Percentiles rank a stretch among this genome's conserved stretches.
Conservation (phyloP, 805 yeast genomes). For the Kurtzmaniella cleridarum region DNA sequence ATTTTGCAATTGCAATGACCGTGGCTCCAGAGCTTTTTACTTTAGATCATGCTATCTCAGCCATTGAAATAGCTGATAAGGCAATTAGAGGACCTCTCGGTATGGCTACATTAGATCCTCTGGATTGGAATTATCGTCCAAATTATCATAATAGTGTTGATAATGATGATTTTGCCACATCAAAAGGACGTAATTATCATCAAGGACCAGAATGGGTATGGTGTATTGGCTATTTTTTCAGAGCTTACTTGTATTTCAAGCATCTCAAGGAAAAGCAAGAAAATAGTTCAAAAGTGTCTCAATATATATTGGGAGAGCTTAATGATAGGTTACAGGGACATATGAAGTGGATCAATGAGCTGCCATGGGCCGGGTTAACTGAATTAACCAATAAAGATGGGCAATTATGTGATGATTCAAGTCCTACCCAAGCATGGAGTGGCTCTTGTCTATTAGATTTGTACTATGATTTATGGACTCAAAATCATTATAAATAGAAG, state of each 20-base stretch:
- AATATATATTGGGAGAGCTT: conserved; percentile 52
- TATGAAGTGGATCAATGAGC: conserved; percentile 62
- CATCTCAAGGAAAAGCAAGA: conserved; percentile 27
- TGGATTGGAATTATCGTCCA: conserved; percentile 88
- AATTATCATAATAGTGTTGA: conserved; percentile 79
- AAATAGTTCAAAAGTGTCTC: conserved; percentile 27
- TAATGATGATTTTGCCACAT: conserved; percentile 79
- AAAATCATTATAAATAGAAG: conserved; percentile 5
- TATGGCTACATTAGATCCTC: conserved; percentile 86
- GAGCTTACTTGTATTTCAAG: conserved; percentile 65
- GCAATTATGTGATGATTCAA: conserved; percentile 72
- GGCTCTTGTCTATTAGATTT: conserved; percentile 79
- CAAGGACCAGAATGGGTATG: conserved; percentile 99
- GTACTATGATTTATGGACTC: conserved; percentile 54
- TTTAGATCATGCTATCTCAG: conserved; percentile 52
- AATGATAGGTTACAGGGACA: conserved; percentile 60
- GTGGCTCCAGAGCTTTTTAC: conserved; percentile 91
- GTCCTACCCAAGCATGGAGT: conserved; percentile 98
- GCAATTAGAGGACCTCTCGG: conserved; percentile 85
- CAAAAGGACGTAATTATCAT: conserved; percentile 95
- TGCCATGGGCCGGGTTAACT: conserved; percentile 90
- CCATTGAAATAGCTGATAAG: conserved; percentile 67
- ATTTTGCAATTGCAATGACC: conserved; percentile 87
- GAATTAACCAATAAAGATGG: conserved; percentile 92
- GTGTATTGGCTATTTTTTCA: conserved; percentile 80